A percentile compares a stretch with the other conserved stretches of the same genome.
These are phyloP conservation scores for Euphorbia corollata DNA, from an alignment of 441 rosid genomes.

Conservation along the genomic window DNA sequence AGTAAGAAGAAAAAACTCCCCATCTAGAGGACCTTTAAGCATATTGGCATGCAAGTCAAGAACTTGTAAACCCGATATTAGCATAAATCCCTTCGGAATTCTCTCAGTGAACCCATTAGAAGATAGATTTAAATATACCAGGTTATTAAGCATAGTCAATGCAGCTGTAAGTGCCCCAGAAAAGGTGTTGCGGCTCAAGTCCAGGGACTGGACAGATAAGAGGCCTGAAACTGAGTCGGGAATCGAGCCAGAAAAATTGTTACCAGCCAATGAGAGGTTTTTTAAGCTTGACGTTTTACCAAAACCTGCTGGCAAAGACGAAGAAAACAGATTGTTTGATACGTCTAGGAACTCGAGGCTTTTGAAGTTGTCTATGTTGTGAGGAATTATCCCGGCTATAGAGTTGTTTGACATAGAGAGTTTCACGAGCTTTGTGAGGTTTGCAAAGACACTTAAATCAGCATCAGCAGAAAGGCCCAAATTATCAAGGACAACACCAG, in stretches of 20 bases:
- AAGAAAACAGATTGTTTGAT: constrained; percentile 68
- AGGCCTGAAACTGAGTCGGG: constrained; percentile 66
- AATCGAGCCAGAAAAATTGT: constrained; percentile 80
- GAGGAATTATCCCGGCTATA: constrained; percentile 60
- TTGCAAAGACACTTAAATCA: constrained; percentile 66
- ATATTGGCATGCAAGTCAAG: constrained; percentile 79
- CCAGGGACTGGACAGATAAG: constrained; percentile 63
- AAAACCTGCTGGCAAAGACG: constrained; percentile 48
- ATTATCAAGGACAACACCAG: constrained; percentile 76
- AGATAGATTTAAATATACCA: constrained; percentile 64
- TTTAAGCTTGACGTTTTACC: constrained; percentile 54
- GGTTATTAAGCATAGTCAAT: constrained; percentile 49
- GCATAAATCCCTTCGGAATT: constrained; percentile 72
- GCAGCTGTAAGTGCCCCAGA: constrained; percentile 60
- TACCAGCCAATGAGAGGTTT: constrained; percentile 75
- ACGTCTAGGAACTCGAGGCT: constrained; percentile 74
- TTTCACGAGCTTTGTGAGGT: constrained; percentile 80
- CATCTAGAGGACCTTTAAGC: constrained; percentile 67
- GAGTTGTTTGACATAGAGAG: constrained; percentile 89
- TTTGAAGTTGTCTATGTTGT: constrained; percentile 48
- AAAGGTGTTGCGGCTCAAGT: constrained; percentile 73
- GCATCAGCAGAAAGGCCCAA: constrained; percentile 68
- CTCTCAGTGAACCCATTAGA: constrained; percentile 50
- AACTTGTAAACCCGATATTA: constrained; percentile 52
- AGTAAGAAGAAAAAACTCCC: constrained; percentile 68